A percentile compares a stretch with the other conserved stretches of the same genome.
These are phyloP conservation scores for Scheffersomyces cryptocercus DNA, from an alignment of 1,139 yeast genomes.

Conservation along the genomic window DNA sequence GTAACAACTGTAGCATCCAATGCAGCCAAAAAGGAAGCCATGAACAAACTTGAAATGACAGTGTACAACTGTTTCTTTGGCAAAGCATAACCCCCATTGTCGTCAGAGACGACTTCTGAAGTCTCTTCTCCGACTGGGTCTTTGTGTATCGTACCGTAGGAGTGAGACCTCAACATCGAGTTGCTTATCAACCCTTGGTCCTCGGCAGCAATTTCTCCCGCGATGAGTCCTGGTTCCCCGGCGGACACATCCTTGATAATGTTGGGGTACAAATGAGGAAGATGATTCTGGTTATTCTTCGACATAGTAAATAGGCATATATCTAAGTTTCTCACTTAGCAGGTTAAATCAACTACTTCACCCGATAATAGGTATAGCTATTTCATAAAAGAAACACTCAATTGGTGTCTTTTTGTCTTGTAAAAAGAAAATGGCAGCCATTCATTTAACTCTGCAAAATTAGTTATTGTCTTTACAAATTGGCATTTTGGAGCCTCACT, in stretches of 20 bases:
- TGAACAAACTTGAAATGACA: conserved; percentile 36
- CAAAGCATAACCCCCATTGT: conserved; percentile 31
- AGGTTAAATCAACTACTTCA: too few species aligned
- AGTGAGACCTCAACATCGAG: conserved; percentile 4
- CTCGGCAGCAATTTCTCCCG: conserved; percentile 49
- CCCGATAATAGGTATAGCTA: too few species aligned
- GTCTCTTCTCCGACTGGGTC: conserved; percentile 2
- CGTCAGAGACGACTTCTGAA: conserved; percentile 6
- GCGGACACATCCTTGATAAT: conserved; percentile 38
- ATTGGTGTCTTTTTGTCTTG: too few species aligned
- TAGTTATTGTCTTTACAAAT: too few species aligned
- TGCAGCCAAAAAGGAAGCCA: conserved; percentile 45
- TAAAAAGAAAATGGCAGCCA: too few species aligned
- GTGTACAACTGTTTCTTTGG: conserved; percentile 32
- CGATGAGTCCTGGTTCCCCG: conserved; percentile 48
- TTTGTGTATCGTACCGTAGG: conserved; percentile 7
- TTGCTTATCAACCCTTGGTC: conserved; percentile 25
- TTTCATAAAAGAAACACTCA: too few species aligned
- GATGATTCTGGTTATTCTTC: conserved; percentile 1
- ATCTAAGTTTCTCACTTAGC: too few species aligned
- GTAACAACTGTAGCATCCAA: conserved; percentile 48
- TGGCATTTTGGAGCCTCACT: too few species aligned
- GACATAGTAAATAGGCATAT: not conserved
- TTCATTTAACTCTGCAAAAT: too few species aligned
- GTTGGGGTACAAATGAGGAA: conserved; percentile 23